phyloP scores from a whole-genome alignment of 176 grass and related monocot species.

The Olyra latifolia region DNA sequence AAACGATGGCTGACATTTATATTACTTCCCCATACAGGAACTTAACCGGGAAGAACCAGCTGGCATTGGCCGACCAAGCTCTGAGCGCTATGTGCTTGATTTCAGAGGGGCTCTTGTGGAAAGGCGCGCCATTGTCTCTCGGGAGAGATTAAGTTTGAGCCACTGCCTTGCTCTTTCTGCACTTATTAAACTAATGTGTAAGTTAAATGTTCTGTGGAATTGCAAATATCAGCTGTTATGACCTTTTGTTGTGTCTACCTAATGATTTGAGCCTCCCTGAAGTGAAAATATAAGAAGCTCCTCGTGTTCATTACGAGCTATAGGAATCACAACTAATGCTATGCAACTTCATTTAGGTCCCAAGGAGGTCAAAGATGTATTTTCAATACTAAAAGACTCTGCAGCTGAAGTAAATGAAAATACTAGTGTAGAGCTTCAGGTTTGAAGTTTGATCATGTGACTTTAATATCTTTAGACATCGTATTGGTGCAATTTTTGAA shows the following conservation, averaged over 20 bases:
- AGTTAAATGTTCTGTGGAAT: conserved; percentile 27
- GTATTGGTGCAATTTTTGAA: conserved; percentile 8
- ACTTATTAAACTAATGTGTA: conserved; percentile 74
- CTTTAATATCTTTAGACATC: conserved; percentile 36
- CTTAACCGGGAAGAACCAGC: conserved; percentile 77
- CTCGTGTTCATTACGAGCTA: conserved; percentile 16
- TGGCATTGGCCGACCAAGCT: conserved; percentile 72
- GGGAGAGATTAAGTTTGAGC: conserved; percentile 93
- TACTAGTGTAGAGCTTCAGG: conserved; percentile 77
- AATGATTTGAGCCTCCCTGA: not conserved
- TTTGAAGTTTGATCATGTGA: conserved; percentile 45
- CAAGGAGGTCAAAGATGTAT: conserved; percentile 81
- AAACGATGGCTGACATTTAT: conserved; percentile 6
- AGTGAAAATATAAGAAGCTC: not conserved
- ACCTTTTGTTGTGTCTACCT: not conserved
- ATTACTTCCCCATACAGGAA: conserved; percentile 50
- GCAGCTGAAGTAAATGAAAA: conserved; percentile 67
- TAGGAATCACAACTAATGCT: conserved; percentile 13
- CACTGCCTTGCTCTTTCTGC: conserved; percentile 92
- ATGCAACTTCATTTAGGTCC: conserved; percentile 56
- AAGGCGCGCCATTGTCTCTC: conserved; percentile 73
- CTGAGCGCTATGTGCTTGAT: conserved; percentile 85
- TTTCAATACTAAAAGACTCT: conserved; percentile 77
- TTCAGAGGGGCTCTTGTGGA: conserved; percentile 86
- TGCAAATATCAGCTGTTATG: not conserved